Evolutionary conservation across 148 eudicot genomes (phyloP), one percentile per base, ranked within the genome.

Genomic region (Camellia sinensis): DNA sequence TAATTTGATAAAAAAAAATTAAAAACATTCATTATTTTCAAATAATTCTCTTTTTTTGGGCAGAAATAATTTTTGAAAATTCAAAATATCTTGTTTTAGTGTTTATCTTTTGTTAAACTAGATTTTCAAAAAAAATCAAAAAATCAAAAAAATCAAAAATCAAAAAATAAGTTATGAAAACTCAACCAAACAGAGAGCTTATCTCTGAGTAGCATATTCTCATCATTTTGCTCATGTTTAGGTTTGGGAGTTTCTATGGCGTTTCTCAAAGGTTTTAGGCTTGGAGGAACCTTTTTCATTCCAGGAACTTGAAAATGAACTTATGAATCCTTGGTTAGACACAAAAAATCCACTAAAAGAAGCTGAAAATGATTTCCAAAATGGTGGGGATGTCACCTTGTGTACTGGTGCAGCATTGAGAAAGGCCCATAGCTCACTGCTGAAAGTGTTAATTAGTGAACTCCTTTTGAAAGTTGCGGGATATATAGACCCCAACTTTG

Each of bases 241-340:
- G 92, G 92, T 63, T 56, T 89, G 90, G 89, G 92, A 89, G 79
- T 81, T 84, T 53, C 80, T 79, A 13, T 81, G 79, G 79, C 88
- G 87, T 60, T 89, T 89, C 88, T 80, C 81, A 11, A 86, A 86
- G 68, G 80, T 86, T 46, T 81, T 89, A 61, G 90, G 84, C 56
- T 79, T 85, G 73, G 86, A 80, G 64, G 80, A 82, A 67, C 77
- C 82, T 59, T 70, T 85, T 50, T 81, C 89, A 11, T 75, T 87
- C 57, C 85, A 79, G 75, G 83, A 84, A 8, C 85, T 89, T 68
- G 92, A 87, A 66, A 72, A 64, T 6, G 92, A 89, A 78, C 82
- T 89, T 3, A 73, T 89, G 37, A 78, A 83, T 83, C 92, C 92
- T 46, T 89, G 92, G 88, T 67, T 83, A 56, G 87, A 81, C 60